Evolutionary conservation across 495 filamentous ascomycete genomes (phyloP), one percentile per base, ranked within the genome.

Genomic region (Penicillium maclennaniae): DNA sequence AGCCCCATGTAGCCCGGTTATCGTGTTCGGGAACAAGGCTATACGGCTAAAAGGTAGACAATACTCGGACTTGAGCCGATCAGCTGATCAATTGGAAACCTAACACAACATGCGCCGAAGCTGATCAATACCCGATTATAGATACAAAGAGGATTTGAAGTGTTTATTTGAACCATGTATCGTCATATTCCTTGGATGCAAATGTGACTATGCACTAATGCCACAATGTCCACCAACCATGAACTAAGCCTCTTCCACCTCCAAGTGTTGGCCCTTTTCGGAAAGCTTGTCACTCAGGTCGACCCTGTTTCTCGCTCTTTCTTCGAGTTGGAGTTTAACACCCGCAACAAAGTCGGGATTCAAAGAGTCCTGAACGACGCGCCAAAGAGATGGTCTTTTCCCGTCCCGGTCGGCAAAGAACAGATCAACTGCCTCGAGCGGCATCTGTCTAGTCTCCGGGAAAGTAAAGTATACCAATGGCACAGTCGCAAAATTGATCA

Each of bases 381-480:
- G 47, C 45, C 47, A 57, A 37, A 61, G 45, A 4, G 54, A 56
- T 1, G 58, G 58, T 40, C 58, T 36, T 17, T 57, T 36, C 17
- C 54, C 54, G 17, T 61, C 41, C 4, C 58, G 53, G 34, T 61
- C 58, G n/a, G 58, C 59, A 44, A 51, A 55, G 41, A 57, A 45
- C 27, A 52, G 37, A 49, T 55, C 51, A 5, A 59, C 17, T 6
- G 51, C 47, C 28, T 59, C 56, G 6, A 59, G 47, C 17, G 47
- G 47, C 46, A 54, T 8, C 9, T 47, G 25, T 15, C 45, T 56
- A 1, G 83, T 87, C 61, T 86, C 83, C 0, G 83, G 83, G 62
- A 80, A 86, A 71, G 83, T 81, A 65, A 83, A 79, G 58, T 81
- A 86, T 37, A 86, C 75, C 3, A 70, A 62, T 0, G 79, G 81